A percentile compares a stretch with the other conserved stretches of the same genome.
phyloP scores from a whole-genome alignment of 345 rosid genomes.

The Eucalyptus regnans region DNA sequence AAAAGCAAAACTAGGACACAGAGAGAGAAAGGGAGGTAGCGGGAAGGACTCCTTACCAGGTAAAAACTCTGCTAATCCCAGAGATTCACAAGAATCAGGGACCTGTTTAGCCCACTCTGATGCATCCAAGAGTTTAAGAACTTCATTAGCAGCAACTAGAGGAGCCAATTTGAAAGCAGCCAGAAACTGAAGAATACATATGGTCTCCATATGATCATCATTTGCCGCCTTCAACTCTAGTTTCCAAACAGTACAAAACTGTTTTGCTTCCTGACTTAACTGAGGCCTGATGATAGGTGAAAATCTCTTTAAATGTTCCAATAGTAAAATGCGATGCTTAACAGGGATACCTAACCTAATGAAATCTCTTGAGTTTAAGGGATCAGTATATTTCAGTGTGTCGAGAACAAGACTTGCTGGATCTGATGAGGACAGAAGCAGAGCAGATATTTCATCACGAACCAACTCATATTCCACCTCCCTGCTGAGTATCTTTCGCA shows the following conservation, averaged over 20 bases:
- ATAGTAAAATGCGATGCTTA: neutral
- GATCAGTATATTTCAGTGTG: slow-evolving; percentile 4
- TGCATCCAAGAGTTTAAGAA: slow-evolving; percentile 6
- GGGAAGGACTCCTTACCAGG: slow-evolving; percentile 7
- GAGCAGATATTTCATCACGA: neutral
- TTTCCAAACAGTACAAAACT: slow-evolving; percentile 20
- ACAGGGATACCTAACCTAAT: neutral
- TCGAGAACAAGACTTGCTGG: slow-evolving; percentile 24
- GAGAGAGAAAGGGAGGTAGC: neutral
- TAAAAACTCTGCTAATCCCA: slow-evolving; percentile 11
- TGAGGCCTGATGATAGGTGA: slow-evolving; percentile 1
- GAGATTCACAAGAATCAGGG: slow-evolving; percentile 5
- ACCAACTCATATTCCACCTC: neutral
- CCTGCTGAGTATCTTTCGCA: slow-evolving; percentile 1
- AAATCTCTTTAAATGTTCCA: slow-evolving; percentile 17
- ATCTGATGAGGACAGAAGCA: slow-evolving; percentile 8
- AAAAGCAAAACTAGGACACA: neutral
- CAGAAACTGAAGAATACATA: slow-evolving; percentile 26
- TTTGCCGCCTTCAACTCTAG: slow-evolving; percentile 2
- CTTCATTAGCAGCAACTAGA: slow-evolving; percentile 12
- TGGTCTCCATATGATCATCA: slow-evolving; percentile 7
- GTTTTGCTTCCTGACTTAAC: slow-evolving; percentile 8
- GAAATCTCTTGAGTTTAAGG: neutral
- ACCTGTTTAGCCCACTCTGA: slow-evolving; percentile 10
- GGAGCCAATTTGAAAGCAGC: slow-evolving; percentile 19